A percentile compares a stretch with the other conserved stretches of the same genome.
Evolutionary conservation across 495 filamentous ascomycete species (phyloP).

Genomic region (Jackrogersella multiformis): DNA sequence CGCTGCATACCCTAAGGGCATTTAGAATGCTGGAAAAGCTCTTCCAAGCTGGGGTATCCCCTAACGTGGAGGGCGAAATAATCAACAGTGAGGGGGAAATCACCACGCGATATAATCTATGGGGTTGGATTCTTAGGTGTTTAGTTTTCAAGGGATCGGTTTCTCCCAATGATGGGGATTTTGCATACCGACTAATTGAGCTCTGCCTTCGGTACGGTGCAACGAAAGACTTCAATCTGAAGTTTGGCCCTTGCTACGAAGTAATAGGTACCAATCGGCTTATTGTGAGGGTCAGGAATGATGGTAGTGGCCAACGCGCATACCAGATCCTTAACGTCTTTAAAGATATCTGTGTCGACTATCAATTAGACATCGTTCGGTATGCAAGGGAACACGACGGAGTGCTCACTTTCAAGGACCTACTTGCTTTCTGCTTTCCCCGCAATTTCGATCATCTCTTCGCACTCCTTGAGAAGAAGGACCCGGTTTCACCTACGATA

Average conservation of each 20-base stretch:
- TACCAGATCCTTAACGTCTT: neutral
- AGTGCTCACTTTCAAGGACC: constrained; percentile 6
- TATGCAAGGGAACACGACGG: constrained; percentile 11
- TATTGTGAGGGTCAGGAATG: neutral
- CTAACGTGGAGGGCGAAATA: neutral
- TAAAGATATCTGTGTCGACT: constrained; percentile 3
- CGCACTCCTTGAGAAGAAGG: constrained; percentile 1
- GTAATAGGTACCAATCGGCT: neutral
- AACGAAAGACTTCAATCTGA: neutral
- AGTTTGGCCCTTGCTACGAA: constrained; percentile 18
- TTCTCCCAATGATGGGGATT: neutral
- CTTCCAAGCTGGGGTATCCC: constrained; percentile 13
- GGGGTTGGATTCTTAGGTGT: constrained; percentile 3
- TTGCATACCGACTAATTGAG: constrained; percentile 1
- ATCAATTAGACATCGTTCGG: constrained; percentile 14
- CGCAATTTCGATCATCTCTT: neutral
- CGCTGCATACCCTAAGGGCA: neutral
- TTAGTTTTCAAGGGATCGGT: neutral
- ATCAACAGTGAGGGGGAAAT: neutral
- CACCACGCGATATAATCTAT: neutral
- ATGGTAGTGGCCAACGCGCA: neutral
- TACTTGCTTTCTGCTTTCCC: constrained; percentile 18
- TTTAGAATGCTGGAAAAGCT: constrained; percentile 10
- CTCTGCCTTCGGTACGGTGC: constrained; percentile 7
- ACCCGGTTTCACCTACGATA: neutral